Conservation (phyloP, 1,284 basidiomycete genomes). For the Ustilago cynodontis region DNA sequence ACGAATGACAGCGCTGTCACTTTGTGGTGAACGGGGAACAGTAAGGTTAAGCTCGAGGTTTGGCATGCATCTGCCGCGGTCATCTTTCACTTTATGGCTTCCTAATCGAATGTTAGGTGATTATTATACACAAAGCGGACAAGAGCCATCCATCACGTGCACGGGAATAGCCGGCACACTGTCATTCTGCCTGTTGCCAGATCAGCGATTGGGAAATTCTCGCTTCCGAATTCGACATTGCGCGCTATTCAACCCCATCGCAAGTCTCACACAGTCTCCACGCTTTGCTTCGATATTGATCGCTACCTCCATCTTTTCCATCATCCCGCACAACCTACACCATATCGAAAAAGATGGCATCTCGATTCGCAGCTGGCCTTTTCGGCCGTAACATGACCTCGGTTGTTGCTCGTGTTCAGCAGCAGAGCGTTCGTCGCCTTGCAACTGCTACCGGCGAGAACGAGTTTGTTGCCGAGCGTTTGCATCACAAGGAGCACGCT, state of each 20-base stretch:
- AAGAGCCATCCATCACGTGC: slow-evolving; percentile 17
- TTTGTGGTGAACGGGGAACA: neutral
- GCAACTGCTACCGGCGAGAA: slow-evolving; percentile 46
- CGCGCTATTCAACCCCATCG: slow-evolving; percentile 7
- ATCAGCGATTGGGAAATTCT: slow-evolving; percentile 13
- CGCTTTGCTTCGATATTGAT: neutral
- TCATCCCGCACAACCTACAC: neutral
- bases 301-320: neutral
- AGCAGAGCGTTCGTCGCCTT: slow-evolving; percentile 18
- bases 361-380: slow-evolving; percentile 45
- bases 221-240: slow-evolving; percentile 17
- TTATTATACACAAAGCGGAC: neutral
- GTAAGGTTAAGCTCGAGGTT: slow-evolving; percentile 17
- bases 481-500: slow-evolving; percentile 63
- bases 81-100: no score
- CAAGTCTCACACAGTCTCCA: neutral
- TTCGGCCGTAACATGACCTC: slow-evolving; percentile 33
- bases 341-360: slow-evolving; percentile 29
- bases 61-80: slow-evolving; percentile 3
- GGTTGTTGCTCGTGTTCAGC: slow-evolving; percentile 21
- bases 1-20: neutral
- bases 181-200: neutral
- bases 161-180: slow-evolving; percentile 17
- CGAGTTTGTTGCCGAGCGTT: slow-evolving; percentile 56
- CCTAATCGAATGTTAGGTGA: neutral